Evolutionary conservation across 1,284 basidiomycete species (phyloP).

Genomic region (Meira nashicola): DNA sequence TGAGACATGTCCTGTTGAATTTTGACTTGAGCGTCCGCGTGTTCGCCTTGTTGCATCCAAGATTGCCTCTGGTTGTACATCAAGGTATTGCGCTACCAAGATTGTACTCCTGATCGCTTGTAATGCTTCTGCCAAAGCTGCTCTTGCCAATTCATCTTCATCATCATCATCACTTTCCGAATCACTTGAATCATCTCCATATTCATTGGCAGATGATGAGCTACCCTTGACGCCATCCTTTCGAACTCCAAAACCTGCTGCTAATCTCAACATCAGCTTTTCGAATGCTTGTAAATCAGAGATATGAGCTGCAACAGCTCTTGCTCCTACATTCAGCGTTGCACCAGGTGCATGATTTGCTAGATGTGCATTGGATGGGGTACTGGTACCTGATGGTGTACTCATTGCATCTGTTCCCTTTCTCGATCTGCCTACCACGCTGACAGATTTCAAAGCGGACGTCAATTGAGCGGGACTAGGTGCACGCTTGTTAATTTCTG

Average conservation of each 20-base stretch:
- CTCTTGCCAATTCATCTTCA: conserved; percentile 47
- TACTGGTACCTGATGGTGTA: background rate
- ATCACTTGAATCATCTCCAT: conserved; percentile 19
- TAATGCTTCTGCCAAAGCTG: conserved; percentile 46
- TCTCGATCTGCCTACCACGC: conserved; percentile 18
- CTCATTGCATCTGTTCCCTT: background rate
- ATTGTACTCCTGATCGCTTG: conserved; percentile 43
- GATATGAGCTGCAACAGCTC: conserved; percentile 27
- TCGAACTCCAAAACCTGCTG: conserved; percentile 24
- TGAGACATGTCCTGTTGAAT: background rate
- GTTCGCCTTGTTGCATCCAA: conserved; percentile 10
- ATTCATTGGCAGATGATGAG: conserved; percentile 18
- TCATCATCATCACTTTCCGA: conserved; percentile 30
- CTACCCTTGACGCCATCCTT: conserved; percentile 3
- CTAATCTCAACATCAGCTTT: conserved; percentile 44
- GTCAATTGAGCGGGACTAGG: conserved; percentile 40
- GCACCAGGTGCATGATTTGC: background rate
- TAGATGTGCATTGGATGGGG: background rate
- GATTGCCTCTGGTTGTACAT: conserved; percentile 33
- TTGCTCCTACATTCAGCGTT: conserved; percentile 1
- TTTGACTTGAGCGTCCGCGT: conserved; percentile 11
- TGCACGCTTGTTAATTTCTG: conserved; percentile 20
- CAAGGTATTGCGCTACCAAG: conserved; percentile 37
- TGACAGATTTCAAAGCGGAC: conserved; percentile 36
- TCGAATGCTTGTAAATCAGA: conserved; percentile 46